Base-by-base conservation (phyloP, 257 asterid species). In the Penstemon barbatus region DNA sequence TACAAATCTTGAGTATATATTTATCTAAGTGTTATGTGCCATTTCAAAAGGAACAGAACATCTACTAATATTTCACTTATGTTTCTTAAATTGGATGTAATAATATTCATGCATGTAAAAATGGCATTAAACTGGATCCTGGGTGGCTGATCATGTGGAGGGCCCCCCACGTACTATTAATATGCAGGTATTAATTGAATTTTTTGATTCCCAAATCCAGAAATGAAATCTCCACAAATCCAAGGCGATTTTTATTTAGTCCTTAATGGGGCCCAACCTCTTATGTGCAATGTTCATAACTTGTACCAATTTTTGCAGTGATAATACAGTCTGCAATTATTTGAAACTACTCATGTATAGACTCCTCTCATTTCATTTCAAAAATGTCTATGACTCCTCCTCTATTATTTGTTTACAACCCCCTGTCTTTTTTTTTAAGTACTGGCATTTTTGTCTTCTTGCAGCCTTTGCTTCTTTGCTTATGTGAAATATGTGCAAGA, bases 151-250 rank as follows among this genome's bases (percentile, higher is more conserved):
- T 71, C 75, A 72, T 75, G 82, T 76, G 80, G 69, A 53, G n/a
- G 72, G 77, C 73, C 37, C 73, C 61, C 74, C 15, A 6, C 3
- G 49, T 54, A 56, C 75, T 75, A 72, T 75, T 64, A 46, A 73
- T 73, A 80, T 73, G 81, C 73, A 78, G 83, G 81, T 74, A 83
- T 84, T 75, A 80, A 79, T 54, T 78, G 69, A 67, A 64, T 77
- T 65, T 59, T 71, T 53, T 72, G 82, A 80, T 78, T 77, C 80
- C 72, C 67, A 58, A 49, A 62, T 70, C 68, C 73, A 61, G 68
- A 73, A 57, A 72, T 73, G 49, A 75, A 73, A 82, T 63, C 71
- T 79, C 75, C 33, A 62, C 50, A 65, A 77, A 78, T 74, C 71
- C 74, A 67, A 60, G 61, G 74, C 69, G 43, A 54, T 70, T 75